phyloP scores from a whole-genome alignment of 306 rosid species.

The Geum urbanum region DNA sequence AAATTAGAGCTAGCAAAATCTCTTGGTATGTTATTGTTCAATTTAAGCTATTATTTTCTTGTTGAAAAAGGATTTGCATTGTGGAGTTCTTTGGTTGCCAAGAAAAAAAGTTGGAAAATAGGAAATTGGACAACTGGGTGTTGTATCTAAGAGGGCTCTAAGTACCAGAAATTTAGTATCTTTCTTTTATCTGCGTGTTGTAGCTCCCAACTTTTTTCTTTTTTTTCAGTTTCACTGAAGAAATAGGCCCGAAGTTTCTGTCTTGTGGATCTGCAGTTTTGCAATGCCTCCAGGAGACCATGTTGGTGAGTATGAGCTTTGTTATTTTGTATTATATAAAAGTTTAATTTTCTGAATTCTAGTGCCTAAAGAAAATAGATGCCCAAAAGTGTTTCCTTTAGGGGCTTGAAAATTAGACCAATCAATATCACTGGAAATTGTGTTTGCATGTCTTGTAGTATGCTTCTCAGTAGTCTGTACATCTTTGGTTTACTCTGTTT shows the following conservation, averaged over 20 bases:
- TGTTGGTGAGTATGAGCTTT: background rate
- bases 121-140: background rate
- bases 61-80: background rate
- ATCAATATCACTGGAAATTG: background rate
- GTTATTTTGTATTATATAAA: background rate
- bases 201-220: background rate
- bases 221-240: background rate
- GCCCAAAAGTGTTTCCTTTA: background rate
- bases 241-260: background rate
- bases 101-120: background rate
- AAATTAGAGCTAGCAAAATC: too few species aligned
- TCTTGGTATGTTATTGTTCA: background rate
- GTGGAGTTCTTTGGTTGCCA: too few species aligned
- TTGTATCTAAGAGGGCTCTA: background rate
- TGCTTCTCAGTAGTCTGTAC: background rate
- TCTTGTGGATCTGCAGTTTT: background rate
- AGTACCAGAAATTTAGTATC: background rate
- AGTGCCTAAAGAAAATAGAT: background rate
- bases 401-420: background rate
- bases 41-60: background rate
- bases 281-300: background rate
- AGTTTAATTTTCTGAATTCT: background rate
- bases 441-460: background rate
- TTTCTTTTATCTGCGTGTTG: background rate
- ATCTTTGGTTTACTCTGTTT: background rate